Evolutionary conservation across 768 basidiomycete genomes (phyloP).

Genomic region (Leucocoprinus birnbaumii): DNA sequence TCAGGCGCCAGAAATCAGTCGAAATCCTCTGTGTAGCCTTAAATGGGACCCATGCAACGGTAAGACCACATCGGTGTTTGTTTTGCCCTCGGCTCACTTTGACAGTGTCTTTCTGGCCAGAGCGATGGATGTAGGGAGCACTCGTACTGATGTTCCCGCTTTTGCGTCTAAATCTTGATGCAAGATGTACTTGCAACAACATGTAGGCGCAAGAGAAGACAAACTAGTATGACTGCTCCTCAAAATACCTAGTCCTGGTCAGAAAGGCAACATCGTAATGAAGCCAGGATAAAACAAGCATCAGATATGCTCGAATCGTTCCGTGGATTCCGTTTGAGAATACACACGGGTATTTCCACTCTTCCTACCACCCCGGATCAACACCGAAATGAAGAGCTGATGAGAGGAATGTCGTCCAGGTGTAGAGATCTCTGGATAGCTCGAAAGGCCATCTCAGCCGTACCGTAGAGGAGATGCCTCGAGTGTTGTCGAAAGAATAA

Average conservation of each 20-base stretch:
- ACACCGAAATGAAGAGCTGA: background rate
- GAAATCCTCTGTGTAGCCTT: background rate
- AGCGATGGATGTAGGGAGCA: no score
- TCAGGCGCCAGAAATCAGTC: background rate
- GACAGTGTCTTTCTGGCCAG: no score
- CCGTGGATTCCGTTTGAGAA: background rate
- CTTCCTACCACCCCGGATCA: background rate
- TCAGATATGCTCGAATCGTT: background rate
- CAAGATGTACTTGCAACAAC: no score
- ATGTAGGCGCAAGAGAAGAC: no score
- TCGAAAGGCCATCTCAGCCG: background rate
- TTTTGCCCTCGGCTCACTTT: background rate
- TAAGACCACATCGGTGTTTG: background rate
- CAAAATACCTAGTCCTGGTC: background rate
- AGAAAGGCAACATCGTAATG: background rate
- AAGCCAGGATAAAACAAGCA: background rate
- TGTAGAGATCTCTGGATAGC: background rate
- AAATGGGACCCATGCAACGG: background rate
- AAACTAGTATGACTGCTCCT: no score
- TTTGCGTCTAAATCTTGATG: no score
- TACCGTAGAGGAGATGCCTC: background rate
- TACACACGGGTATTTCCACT: background rate
- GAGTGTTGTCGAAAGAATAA: background rate
- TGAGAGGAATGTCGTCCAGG: background rate
- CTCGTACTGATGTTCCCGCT: no score